phyloP scores from a whole-genome alignment of 164 flowering plant genomes.

The Pachysandra terminalis region DNA sequence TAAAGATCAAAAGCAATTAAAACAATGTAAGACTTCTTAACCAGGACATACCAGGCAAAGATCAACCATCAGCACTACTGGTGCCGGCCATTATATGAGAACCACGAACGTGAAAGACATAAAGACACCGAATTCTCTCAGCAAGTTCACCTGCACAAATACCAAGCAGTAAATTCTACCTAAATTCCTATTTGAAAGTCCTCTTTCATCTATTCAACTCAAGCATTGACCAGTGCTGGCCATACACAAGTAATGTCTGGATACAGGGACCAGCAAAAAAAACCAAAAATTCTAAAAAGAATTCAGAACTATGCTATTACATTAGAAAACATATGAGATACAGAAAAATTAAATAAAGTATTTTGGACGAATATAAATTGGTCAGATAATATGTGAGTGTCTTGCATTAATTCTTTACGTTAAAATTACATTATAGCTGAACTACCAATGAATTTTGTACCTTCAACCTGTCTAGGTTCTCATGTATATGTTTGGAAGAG shows the following conservation, averaged over 20 bases:
- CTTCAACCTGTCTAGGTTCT: too few species aligned
- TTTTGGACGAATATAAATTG: too few species aligned
- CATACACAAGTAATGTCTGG: background rate
- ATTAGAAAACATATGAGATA: too few species aligned
- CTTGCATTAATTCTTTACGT: too few species aligned
- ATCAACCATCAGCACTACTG: conserved; percentile 7
- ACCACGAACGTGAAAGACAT: conserved; percentile 39
- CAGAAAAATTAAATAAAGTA: too few species aligned
- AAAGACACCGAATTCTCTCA: conserved; percentile 76
- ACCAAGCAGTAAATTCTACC: conserved; percentile 1
- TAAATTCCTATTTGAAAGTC: background rate
- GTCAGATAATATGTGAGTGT: too few species aligned
- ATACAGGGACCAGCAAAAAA: background rate
- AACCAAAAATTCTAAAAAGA: background rate
- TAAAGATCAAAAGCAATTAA: background rate
- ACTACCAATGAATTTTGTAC: too few species aligned
- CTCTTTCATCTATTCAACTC: background rate
- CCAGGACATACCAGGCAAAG: background rate
- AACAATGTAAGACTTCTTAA: too few species aligned
- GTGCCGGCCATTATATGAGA: conserved; percentile 21
- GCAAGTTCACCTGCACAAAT: conserved; percentile 62
- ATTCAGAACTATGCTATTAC: too few species aligned
- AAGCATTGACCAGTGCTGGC: background rate
- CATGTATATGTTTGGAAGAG: too few species aligned
- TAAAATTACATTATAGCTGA: too few species aligned